Conservation (phyloP, 2,329 filamentous ascomycete species). For the Ceratocystis albifundus region DNA sequence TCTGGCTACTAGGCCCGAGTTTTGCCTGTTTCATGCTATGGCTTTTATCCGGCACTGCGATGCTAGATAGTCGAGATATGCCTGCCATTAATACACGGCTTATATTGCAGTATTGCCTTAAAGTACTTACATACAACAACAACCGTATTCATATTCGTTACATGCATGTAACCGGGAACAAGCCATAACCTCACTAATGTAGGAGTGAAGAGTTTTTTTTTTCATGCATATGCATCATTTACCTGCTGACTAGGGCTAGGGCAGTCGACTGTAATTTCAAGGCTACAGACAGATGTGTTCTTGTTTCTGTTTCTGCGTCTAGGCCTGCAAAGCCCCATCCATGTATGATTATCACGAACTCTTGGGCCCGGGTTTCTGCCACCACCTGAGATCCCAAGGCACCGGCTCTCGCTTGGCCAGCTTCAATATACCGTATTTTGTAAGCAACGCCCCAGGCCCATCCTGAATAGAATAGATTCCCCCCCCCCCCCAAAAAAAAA, state of each 20-base stretch:
- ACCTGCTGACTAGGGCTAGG: neutral
- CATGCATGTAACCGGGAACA: neutral
- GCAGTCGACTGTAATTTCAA: neutral
- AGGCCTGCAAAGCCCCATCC: no score
- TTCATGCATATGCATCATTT: neutral
- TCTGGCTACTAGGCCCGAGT: no score
- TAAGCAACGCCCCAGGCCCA: neutral
- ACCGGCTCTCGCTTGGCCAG: neutral
- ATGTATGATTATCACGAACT: no score
- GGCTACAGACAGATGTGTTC: neutral
- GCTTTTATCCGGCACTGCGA: neutral
- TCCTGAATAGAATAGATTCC: neutral
- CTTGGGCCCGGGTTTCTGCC: neutral
- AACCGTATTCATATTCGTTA: neutral
- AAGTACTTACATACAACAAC: neutral
- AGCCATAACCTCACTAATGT: neutral
- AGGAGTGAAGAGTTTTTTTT: slow-evolving; percentile 1
- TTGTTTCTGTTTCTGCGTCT: neutral
- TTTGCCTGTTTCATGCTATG: neutral
- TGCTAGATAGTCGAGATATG: neutral
- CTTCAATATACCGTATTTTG: neutral
- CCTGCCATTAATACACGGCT: neutral
- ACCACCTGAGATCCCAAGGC: slow-evolving; percentile 10
- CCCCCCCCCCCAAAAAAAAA: no score
- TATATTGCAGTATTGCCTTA: neutral